Evolutionary conservation across 163 green algal species (phyloP).

Genomic region (Scenedesmus sp.): DNA sequence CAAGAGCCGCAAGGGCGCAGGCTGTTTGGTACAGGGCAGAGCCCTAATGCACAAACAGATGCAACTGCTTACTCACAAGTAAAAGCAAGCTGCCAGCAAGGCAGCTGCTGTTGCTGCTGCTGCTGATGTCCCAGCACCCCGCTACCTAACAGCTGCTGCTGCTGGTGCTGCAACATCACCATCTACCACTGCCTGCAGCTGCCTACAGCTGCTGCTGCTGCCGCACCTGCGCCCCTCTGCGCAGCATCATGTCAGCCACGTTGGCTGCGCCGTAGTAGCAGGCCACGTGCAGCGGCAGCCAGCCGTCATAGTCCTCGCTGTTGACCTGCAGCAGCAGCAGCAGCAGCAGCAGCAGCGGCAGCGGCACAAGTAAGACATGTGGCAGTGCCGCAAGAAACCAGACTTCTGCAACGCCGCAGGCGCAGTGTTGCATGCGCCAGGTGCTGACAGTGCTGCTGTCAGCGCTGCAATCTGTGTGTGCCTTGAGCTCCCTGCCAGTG

Average conservation of each 20-base stretch:
- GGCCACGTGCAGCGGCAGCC: slow-evolving; percentile 51
- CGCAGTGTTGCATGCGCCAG: neutral
- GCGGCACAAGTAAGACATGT: too few species aligned
- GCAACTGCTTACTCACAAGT: too few species aligned
- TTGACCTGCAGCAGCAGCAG: slow-evolving; percentile 40
- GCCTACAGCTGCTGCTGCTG: neutral
- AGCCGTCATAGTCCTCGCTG: slow-evolving; percentile 51
- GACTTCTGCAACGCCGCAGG: neutral
- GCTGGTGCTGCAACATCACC: too few species aligned
- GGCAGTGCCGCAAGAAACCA: too few species aligned
- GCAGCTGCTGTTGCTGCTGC: neutral
- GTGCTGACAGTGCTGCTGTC: slow-evolving; percentile 3
- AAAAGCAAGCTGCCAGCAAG: neutral
- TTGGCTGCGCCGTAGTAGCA: slow-evolving; percentile 47
- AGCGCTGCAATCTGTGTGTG: too few species aligned
- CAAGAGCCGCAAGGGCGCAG: too few species aligned
- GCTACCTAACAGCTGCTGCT: too few species aligned
- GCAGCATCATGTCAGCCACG: slow-evolving; percentile 49
- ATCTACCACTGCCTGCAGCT: neutral
- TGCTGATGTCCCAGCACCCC: neutral
- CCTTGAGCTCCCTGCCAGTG: too few species aligned
- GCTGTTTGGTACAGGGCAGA: too few species aligned
- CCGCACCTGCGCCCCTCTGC: slow-evolving; percentile 24
- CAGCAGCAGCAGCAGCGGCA: neutral
- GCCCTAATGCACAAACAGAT: too few species aligned